Conservation (phyloP, 768 basidiomycete species). For the Rhodotorula babjevae region DNA sequence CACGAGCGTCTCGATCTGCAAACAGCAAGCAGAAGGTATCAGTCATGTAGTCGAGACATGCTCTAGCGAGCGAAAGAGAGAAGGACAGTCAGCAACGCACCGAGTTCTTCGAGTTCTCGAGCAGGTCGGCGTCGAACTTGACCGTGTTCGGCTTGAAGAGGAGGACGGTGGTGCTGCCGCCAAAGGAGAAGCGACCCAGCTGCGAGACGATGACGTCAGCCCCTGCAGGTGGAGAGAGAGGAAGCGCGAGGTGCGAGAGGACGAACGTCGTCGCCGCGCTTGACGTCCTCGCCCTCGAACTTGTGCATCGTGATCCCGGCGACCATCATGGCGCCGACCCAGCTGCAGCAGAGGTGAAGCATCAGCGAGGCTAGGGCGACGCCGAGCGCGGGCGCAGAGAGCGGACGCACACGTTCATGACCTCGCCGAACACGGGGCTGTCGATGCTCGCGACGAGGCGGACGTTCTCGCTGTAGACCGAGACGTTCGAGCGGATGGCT, state of each 20-base stretch:
- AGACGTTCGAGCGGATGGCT: slow-evolving; percentile 75
- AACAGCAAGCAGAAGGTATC: rapidly evolving
- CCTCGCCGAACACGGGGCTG: slow-evolving; percentile 78
- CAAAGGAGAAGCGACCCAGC: slow-evolving; percentile 68
- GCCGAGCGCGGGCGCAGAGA: background rate
- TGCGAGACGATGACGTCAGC: background rate
- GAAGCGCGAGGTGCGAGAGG: slow-evolving; percentile 57
- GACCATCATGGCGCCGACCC: slow-evolving; percentile 82
- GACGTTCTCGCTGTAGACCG: slow-evolving; percentile 91
- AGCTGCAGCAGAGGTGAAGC: slow-evolving; percentile 43
- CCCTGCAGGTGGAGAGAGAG: too few relatives aligned
- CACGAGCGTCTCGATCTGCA: slow-evolving; percentile 32
- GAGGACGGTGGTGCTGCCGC: slow-evolving; percentile 62
- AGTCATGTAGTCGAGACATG: too few relatives aligned
- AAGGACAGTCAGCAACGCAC: slow-evolving; percentile 60
- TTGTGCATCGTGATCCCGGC: slow-evolving; percentile 86
- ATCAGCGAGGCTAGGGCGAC: too few relatives aligned
- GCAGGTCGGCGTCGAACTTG: slow-evolving; percentile 85
- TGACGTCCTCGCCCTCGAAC: slow-evolving; percentile 72
- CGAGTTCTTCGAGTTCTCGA: slow-evolving; percentile 76
- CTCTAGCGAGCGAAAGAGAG: background rate
- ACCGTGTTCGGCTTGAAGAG: slow-evolving; percentile 79
- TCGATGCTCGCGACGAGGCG: slow-evolving; percentile 90
- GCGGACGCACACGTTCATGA: slow-evolving; percentile 65
- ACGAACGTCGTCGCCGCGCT: slow-evolving; percentile 74